phyloP scores from a whole-genome alignment of 129 eudicot genomes.

The Tagetes patula region DNA sequence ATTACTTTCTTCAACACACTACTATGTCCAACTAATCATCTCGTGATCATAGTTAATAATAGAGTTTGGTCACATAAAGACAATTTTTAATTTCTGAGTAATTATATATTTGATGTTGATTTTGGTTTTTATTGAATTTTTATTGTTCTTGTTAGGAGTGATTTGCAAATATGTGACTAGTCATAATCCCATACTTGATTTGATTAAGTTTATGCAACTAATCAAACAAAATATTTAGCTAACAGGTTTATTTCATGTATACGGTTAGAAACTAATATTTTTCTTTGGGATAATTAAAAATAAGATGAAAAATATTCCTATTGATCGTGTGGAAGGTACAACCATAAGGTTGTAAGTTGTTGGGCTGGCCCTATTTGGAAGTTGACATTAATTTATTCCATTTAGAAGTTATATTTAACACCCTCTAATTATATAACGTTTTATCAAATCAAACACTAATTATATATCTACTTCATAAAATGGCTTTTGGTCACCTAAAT shows the following conservation, averaged over 20 bases:
- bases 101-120: not conserved
- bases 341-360: slow-evolving; percentile 6
- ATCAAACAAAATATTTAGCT: no score
- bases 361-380: not conserved
- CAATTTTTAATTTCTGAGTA: not conserved
- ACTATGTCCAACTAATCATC: no score
- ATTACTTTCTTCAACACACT: no score
- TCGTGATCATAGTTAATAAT: no score
- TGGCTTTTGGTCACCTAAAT: not conserved
- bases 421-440: not conserved
- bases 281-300: not conserved
- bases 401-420: no score
- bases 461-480: not conserved
- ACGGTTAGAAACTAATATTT: not conserved
- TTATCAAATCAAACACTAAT: not conserved
- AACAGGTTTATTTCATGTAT: no score
- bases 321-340: slow-evolving; percentile 4
- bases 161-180: not conserved
- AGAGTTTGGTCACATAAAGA: no score
- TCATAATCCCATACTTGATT: not conserved
- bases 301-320: not conserved
- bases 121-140: not conserved
- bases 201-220: no score
- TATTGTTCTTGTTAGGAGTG: not conserved
- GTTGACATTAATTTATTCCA: not conserved